Conservation (phyloP, 108 stramenopile species). For the Skeletonema potamos region DNA sequence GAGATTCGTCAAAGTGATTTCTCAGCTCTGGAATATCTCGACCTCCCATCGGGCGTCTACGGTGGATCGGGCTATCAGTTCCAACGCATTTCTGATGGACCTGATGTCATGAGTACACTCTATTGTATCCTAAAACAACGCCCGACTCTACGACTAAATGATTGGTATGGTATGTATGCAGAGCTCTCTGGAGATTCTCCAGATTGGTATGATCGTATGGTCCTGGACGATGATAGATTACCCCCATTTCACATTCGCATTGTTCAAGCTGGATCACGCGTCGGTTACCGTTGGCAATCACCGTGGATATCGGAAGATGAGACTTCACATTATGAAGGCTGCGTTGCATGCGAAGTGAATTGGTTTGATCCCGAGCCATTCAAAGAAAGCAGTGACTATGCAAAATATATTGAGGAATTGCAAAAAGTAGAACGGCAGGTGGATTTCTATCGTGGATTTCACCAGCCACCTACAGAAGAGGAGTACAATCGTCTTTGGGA, state of each 20-base stretch:
- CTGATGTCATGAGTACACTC: neutral
- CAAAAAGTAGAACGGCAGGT: neutral
- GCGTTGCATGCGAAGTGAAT: neutral
- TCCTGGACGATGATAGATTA: neutral
- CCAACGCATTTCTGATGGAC: neutral
- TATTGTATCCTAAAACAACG: neutral
- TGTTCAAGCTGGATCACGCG: neutral
- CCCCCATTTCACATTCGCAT: neutral
- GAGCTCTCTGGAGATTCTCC: neutral
- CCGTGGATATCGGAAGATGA: no score
- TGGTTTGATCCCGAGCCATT: neutral
- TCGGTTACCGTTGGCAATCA: neutral
- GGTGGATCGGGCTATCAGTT: neutral
- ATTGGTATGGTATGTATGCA: neutral
- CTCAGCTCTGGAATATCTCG: neutral
- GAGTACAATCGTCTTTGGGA: neutral
- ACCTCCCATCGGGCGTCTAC: no score
- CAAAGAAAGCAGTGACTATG: neutral
- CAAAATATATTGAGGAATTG: neutral
- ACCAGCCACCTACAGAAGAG: neutral
- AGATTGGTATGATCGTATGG: neutral
- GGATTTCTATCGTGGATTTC: neutral
- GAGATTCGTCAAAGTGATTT: neutral
- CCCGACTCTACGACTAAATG: neutral
- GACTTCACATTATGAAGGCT: no score